Evolutionary conservation across 148 eudicot species (phyloP).

Genomic region (Amaranthus palmeri): DNA sequence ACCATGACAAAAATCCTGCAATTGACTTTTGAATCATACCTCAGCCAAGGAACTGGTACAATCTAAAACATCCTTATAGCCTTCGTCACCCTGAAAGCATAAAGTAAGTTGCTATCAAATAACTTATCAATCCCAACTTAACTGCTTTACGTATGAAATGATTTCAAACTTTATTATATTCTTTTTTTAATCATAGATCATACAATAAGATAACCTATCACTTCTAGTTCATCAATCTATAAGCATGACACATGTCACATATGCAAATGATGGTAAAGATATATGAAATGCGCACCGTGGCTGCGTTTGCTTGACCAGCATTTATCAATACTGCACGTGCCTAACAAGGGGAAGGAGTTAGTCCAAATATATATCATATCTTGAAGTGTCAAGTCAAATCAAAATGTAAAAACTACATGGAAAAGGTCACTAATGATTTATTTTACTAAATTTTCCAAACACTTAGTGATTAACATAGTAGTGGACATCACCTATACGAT

Average conservation of each 20-base stretch:
- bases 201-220: neutral
- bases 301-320: slow-evolving; percentile 99
- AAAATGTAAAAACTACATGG: neutral
- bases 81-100: slow-evolving; percentile 81
- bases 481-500: neutral
- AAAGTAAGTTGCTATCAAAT: neutral
- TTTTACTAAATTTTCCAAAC: neutral
- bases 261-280: neutral
- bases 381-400: neutral
- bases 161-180: neutral
- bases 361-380: neutral
- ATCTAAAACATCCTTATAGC: slow-evolving; percentile 86
- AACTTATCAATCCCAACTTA: neutral
- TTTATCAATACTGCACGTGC: slow-evolving; percentile 96
- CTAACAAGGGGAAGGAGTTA: slow-evolving; percentile 30
- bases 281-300: slow-evolving; percentile 52
- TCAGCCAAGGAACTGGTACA: slow-evolving; percentile 71
- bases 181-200: neutral
- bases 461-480: neutral
- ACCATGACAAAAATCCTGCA: slow-evolving; percentile 8
- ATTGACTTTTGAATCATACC: slow-evolving; percentile 32
- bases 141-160: too few species aligned
- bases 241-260: neutral
- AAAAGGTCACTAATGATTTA: neutral
- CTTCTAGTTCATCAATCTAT: neutral